A percentile compares a stretch with the other conserved stretches of the same genome.
Conservation (phyloP, 768 basidiomycete genomes). For the Tylopilus felleus region DNA sequence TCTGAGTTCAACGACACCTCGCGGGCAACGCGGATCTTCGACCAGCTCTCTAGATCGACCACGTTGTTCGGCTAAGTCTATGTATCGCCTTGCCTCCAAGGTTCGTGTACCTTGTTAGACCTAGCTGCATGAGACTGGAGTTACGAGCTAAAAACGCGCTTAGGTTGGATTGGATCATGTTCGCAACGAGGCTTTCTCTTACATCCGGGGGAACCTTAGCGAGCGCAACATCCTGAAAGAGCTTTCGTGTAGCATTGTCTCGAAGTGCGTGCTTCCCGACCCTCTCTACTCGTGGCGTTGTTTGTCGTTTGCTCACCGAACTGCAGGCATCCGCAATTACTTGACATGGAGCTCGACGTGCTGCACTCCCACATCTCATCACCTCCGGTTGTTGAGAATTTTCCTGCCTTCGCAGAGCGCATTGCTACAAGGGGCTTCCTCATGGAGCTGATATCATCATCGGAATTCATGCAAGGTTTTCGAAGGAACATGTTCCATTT, state of each 20-base stretch:
- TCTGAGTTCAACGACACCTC: conserved; percentile 18
- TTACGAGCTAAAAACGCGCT: neutral
- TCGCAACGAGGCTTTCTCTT: conserved; percentile 11
- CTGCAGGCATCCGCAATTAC: neutral
- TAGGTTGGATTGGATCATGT: conserved; percentile 21
- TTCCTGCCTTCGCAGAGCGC: neutral
- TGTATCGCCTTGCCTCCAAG: conserved; percentile 43
- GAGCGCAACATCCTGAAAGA: conserved; percentile 27
- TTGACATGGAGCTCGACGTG: neutral
- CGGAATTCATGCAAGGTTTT: neutral
- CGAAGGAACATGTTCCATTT: neutral
- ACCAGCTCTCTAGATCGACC: neutral
- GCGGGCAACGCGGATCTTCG: neutral
- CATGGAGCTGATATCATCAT: neutral
- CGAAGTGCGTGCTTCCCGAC: neutral
- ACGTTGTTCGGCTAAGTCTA: conserved; percentile 42
- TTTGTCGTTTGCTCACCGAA: neutral
- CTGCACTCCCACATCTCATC: neutral
- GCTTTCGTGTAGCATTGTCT: conserved; percentile 15
- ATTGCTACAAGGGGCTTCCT: neutral
- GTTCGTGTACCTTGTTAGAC: conserved; percentile 14
- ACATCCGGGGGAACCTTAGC: conserved; percentile 13
- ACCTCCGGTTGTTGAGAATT: neutral
- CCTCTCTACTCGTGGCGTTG: neutral
- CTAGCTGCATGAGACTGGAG: no score